These are phyloP conservation scores for Neoboletus magnificus DNA, from an alignment of 768 basidiomycete species.

Conservation along the genomic window DNA sequence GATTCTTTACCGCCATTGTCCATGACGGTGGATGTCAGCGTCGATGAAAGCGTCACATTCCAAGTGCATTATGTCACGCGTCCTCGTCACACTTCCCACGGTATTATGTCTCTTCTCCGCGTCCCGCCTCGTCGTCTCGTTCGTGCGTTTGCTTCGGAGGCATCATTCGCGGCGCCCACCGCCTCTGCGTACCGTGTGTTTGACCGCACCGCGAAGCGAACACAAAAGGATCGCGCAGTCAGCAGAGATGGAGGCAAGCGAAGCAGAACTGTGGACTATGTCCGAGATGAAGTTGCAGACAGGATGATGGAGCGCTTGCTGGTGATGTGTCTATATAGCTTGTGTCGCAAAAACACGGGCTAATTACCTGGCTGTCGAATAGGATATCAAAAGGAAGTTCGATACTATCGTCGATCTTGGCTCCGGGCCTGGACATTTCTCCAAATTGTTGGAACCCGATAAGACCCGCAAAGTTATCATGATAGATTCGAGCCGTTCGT, in stretches of 20 bases:
- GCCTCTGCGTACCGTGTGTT: conserved; percentile 72
- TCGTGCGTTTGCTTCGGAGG: conserved; percentile 49
- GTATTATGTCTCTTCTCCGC: conserved; percentile 10
- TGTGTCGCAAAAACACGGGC: not conserved
- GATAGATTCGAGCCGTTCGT: conserved; percentile 83
- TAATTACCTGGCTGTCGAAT: conserved; percentile 1
- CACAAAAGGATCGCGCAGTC: conserved; percentile 77
- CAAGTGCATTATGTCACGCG: conserved; percentile 12
- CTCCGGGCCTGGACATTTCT: conserved; percentile 88
- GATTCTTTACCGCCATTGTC: conserved; percentile 4
- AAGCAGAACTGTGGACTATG: conserved; percentile 84
- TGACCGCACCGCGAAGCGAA: conserved; percentile 72
- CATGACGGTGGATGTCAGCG: conserved; percentile 13
- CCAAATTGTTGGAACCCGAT: conserved; percentile 69
- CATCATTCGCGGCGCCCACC: conserved; percentile 39
- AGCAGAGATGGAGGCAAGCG: conserved; percentile 49
- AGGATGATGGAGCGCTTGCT: conserved; percentile 86
- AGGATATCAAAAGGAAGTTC: conserved; percentile 93
- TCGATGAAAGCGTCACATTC: not conserved
- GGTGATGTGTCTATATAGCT: conserved; percentile 41
- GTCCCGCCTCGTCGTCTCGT: conserved; percentile 9
- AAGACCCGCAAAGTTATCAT: conserved; percentile 73
- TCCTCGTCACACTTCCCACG: conserved; percentile 19
- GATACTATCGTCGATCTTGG: conserved; percentile 80
- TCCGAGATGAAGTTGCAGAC: conserved; percentile 88